phyloP scores from a whole-genome alignment of 1,139 yeast genomes.

The Lodderomyces margitis region DNA sequence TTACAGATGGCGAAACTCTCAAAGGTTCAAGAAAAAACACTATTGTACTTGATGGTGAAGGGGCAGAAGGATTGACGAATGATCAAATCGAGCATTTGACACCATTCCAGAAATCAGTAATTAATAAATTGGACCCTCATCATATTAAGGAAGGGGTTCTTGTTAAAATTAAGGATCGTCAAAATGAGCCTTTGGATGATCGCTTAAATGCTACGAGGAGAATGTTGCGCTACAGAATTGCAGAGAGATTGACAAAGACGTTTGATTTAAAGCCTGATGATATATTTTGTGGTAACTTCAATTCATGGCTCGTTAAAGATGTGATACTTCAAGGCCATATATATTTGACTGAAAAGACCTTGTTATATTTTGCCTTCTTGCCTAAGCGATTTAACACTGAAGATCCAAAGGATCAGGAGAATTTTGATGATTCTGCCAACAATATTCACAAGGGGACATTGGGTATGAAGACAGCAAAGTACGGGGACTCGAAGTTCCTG shows the following conservation, averaged over 20 bases:
- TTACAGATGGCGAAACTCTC: neutral
- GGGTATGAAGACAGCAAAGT: slow-evolving; percentile 48
- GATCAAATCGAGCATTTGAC: slow-evolving; percentile 17
- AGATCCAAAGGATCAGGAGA: slow-evolving; percentile 7
- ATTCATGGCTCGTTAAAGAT: slow-evolving; percentile 80
- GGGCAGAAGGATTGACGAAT: slow-evolving; percentile 2
- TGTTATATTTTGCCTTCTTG: slow-evolving; percentile 79
- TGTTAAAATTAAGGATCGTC: slow-evolving; percentile 17
- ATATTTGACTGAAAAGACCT: slow-evolving; percentile 61
- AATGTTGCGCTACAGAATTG: slow-evolving; percentile 28
- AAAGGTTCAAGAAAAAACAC: neutral
- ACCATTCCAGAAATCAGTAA: slow-evolving; percentile 35
- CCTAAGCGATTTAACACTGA: slow-evolving; percentile 44
- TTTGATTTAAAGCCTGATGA: slow-evolving; percentile 50
- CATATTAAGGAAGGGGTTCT: slow-evolving; percentile 22
- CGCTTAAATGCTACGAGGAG: slow-evolving; percentile 15
- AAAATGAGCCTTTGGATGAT: slow-evolving; percentile 13
- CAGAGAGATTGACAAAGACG: slow-evolving; percentile 36
- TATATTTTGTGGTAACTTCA: slow-evolving; percentile 52
- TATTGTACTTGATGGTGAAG: neutral
- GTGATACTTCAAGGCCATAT: slow-evolving; percentile 85
- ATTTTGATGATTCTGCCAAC: slow-evolving; percentile 30
- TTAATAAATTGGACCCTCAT: slow-evolving; percentile 32
- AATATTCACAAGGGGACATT: slow-evolving; percentile 46
- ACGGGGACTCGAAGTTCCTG: slow-evolving; percentile 38